These are phyloP conservation scores for Candida albicans DNA, from an alignment of 1,139 yeast genomes.

Conservation along the genomic window DNA sequence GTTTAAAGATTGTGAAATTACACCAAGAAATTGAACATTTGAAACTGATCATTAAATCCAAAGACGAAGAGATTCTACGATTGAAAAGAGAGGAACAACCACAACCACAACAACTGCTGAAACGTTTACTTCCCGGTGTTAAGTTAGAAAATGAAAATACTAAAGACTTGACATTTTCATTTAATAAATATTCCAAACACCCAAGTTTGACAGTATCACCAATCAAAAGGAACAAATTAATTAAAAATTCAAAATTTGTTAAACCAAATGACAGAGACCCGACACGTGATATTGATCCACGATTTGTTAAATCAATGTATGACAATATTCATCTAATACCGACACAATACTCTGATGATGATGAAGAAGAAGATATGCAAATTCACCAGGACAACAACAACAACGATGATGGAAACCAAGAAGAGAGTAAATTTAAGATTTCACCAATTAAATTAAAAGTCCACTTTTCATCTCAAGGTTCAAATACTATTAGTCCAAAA, in stretches of 20 bases:
- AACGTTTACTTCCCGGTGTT: neutral
- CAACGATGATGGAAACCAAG: neutral
- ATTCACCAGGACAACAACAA: neutral
- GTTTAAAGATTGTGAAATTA: neutral
- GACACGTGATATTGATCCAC: neutral
- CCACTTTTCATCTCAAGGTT: constrained; percentile 5
- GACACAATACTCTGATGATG: constrained; percentile 19
- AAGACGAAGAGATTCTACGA: constrained; percentile 7
- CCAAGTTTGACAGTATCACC: constrained; percentile 8
- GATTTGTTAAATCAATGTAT: constrained; percentile 9
- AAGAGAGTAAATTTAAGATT: neutral
- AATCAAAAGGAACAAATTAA: constrained; percentile 3
- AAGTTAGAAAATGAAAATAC: no score
- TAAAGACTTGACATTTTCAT: neutral
- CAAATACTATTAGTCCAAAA: constrained; percentile 10
- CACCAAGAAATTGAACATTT: constrained; percentile 2
- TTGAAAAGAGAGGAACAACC: neutral
- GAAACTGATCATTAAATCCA: neutral
- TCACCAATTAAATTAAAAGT: constrained; percentile 1
- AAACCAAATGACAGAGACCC: neutral
- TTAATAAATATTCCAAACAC: neutral
- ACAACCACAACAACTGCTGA: neutral
- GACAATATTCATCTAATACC: constrained; percentile 15
- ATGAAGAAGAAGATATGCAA: constrained; percentile 1
- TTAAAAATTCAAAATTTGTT: no score